Evolutionary conservation across 1,139 yeast species (phyloP), one percentile per base, ranked within the genome.

Genomic region (Saccharomyces pastorianus): DNA sequence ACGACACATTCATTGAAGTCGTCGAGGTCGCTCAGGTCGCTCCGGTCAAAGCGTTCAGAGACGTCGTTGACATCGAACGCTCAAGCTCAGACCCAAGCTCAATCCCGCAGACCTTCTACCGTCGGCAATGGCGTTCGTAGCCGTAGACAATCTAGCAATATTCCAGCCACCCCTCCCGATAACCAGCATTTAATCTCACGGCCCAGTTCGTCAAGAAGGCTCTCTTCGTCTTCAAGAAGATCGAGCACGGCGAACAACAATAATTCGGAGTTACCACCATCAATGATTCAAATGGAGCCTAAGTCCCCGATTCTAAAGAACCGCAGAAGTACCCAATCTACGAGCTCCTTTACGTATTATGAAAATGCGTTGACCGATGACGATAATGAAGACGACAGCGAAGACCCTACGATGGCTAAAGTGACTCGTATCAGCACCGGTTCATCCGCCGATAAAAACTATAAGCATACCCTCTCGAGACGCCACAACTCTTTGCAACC

Each of bases 271-370:
- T 70, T 76, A 55, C 88, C 87, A 1, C 84, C 88, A 6, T 81
- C 85, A 7, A 82, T 83, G 88, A 71, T 75, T 14, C 80, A 78
- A 58, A 72, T 80, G 42, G 81, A 79, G 55, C 87, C 88, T 11
- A 82, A 79, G 60, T 79, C 81, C 44, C 88, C 88, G 2, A 83
- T 83, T 48, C 73, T 83, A 58, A 61, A 68, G 55, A 65, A 61
- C 42, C 63, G 65, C 56, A 61, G 61, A 66, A 58, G 48, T 65
- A 20, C 51, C 6, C 49, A 55, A 13, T 53, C 58, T 6, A 41
- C 53, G 2, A 46, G 42, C 38, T 57, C 58, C 5, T 47, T 60
- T 42, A 46, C 49, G 7, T 53, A 57, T 46, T 47, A 56, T 6
- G 55, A 57, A 34, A 51, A 46, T 46, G 59, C 58, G 2, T 29